Evolutionary conservation across 2,329 filamentous ascomycete genomes (phyloP).

Genomic region (Tolypocladium tropicale): DNA sequence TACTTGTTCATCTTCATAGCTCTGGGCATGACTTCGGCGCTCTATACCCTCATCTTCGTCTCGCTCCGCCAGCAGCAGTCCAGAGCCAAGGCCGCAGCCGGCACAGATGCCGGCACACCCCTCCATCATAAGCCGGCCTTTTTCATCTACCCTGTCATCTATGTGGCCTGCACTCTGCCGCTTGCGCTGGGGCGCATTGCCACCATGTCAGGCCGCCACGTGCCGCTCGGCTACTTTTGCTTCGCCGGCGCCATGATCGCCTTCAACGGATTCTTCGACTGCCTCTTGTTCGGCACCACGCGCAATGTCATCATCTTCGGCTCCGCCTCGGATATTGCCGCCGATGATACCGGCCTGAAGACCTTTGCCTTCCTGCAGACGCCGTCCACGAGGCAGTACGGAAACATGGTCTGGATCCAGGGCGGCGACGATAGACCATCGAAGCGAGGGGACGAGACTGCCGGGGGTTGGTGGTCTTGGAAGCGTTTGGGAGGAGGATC

Average conservation of each 20-base stretch:
- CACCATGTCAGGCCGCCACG: slow-evolving; percentile 43
- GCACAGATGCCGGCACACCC: slow-evolving; percentile 3
- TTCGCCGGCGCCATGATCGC: slow-evolving; percentile 49
- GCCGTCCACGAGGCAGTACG: slow-evolving; percentile 23
- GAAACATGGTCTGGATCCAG: slow-evolving; percentile 30
- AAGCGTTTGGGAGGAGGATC: slow-evolving; percentile 5
- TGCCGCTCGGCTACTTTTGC: slow-evolving; percentile 45
- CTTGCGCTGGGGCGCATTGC: slow-evolving; percentile 54
- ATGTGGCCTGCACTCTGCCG: slow-evolving; percentile 58
- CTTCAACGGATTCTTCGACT: slow-evolving; percentile 45
- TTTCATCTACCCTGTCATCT: slow-evolving; percentile 59
- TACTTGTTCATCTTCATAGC: slow-evolving; percentile 53
- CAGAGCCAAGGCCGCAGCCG: neutral
- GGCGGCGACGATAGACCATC: slow-evolving; percentile 11
- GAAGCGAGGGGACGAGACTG: slow-evolving; percentile 3
- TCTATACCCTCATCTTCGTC: slow-evolving; percentile 31
- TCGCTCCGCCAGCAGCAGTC: slow-evolving; percentile 20
- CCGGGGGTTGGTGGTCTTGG: slow-evolving; percentile 19
- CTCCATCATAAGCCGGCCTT: slow-evolving; percentile 38
- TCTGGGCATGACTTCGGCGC: slow-evolving; percentile 23
- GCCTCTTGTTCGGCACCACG: slow-evolving; percentile 41
- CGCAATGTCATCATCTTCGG: slow-evolving; percentile 42
- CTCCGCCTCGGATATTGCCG: slow-evolving; percentile 21
- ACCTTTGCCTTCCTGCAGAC: slow-evolving; percentile 42
- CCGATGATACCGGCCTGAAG: slow-evolving; percentile 35